Evolutionary conservation across 805 yeast species (phyloP).

Genomic region (Brettanomyces custersianus): DNA sequence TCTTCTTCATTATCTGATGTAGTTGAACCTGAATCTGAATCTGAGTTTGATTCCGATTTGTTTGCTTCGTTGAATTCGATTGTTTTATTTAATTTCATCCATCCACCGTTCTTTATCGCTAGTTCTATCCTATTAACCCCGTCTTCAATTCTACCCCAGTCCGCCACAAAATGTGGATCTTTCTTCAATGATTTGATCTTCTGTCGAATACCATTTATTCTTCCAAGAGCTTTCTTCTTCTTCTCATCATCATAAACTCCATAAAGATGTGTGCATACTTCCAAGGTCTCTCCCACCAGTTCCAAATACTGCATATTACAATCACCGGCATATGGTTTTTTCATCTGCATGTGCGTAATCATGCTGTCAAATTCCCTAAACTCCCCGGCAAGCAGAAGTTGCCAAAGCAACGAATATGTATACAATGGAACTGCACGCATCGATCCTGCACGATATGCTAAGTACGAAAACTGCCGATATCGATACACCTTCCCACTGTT

Average conservation of each 20-base stretch:
- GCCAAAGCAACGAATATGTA: slow-evolving; percentile 34
- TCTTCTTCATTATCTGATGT: not conserved
- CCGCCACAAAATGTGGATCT: not conserved
- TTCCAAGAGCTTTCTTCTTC: not conserved
- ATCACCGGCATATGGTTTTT: slow-evolving; percentile 34
- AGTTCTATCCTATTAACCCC: no score
- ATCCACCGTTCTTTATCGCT: no score
- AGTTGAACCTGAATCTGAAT: not conserved
- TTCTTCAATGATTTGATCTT: not conserved
- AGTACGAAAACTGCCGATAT: not conserved
- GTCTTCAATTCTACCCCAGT: not conserved
- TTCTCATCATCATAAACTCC: no score
- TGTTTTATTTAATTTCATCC: no score
- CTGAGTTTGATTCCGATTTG: no score
- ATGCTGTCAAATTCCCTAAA: slow-evolving; percentile 26
- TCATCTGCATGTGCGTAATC: slow-evolving; percentile 29
- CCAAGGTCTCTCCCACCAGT: slow-evolving; percentile 9
- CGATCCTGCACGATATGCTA: slow-evolving; percentile 23
- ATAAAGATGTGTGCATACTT: no score
- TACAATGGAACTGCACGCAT: slow-evolving; percentile 32
- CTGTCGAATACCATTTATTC: not conserved
- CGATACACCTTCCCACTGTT: not conserved
- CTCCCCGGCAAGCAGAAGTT: slow-evolving; percentile 28
- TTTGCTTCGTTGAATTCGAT: no score
- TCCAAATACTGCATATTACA: slow-evolving; percentile 31